These are phyloP conservation scores for Penicillium olsonii DNA, from an alignment of 2,329 filamentous ascomycete genomes.

Conservation along the genomic window DNA sequence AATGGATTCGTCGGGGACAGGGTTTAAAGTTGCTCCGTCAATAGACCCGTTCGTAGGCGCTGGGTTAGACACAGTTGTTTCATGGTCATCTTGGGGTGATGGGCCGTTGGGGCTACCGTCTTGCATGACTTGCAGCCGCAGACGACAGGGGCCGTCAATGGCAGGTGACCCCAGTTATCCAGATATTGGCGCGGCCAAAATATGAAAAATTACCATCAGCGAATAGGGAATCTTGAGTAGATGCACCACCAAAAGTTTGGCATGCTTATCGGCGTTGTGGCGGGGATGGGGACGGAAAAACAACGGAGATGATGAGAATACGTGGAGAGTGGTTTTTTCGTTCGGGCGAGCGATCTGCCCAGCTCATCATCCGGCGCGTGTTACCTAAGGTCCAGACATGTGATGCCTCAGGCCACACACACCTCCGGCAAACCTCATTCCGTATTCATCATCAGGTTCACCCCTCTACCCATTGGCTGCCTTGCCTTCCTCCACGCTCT, in stretches of 20 bases:
- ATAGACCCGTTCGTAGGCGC: constrained; percentile 21
- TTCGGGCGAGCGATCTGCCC: constrained; percentile 29
- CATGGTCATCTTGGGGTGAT: constrained; percentile 42
- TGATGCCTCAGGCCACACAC: constrained; percentile 15
- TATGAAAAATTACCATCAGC: constrained; percentile 43
- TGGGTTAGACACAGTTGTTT: constrained; percentile 34
- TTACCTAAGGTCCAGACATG: constrained; percentile 17
- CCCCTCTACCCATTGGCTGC: constrained; percentile 21
- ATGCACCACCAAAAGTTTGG: constrained; percentile 44
- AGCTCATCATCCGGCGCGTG: not conserved
- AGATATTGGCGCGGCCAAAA: constrained; percentile 41
- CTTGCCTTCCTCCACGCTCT: constrained; percentile 19
- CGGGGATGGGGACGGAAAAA: constrained; percentile 41
- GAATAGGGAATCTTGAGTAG: constrained; percentile 34
- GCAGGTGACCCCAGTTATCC: constrained; percentile 49
- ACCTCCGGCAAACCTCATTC: constrained; percentile 30
- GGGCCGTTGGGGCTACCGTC: constrained; percentile 46
- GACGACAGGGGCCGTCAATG: constrained; percentile 43
- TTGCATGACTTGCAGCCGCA: constrained; percentile 49
- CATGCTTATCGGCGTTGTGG: constrained; percentile 46
- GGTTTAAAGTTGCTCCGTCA: constrained; percentile 24
- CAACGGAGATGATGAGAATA: constrained; percentile 32
- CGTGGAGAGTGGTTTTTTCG: constrained; percentile 46
- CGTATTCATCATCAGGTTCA: constrained; percentile 22
- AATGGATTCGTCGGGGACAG: constrained; percentile 25